Evolutionary conservation across 306 rosid genomes (phyloP).

Genomic region (Senna tora): DNA sequence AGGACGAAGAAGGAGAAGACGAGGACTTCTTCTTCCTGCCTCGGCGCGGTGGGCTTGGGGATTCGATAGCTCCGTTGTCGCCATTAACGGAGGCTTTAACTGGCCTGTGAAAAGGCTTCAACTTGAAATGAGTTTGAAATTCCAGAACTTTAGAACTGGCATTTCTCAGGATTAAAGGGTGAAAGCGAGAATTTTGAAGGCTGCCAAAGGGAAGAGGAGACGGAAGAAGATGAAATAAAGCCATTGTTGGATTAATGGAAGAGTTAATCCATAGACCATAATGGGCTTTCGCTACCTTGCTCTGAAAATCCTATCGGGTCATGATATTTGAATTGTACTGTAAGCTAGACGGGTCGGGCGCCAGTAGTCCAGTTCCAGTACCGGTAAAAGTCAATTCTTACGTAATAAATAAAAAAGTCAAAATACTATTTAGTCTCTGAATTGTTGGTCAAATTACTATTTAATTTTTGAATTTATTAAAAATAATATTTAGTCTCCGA

Average conservation of each 20-base stretch:
- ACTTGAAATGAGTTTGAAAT: slow-evolving; percentile 2
- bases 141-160: not conserved
- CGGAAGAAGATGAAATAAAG: slow-evolving; percentile 49
- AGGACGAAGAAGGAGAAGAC: slow-evolving; percentile 36
- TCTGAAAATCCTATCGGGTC: slow-evolving; percentile 37
- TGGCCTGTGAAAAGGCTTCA: slow-evolving; percentile 22
- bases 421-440: no score
- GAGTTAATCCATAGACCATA: slow-evolving; percentile 63
- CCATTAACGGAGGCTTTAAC: slow-evolving; percentile 46
- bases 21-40: slow-evolving; percentile 61
- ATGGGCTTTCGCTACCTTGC: not conserved
- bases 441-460: no score
- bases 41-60: slow-evolving; percentile 62
- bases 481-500: no score
- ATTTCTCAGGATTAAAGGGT: slow-evolving; percentile 21
- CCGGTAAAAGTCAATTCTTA: no score
- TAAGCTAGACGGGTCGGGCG: not conserved
- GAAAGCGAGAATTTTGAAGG: slow-evolving; percentile 36
- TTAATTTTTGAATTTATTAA: no score
- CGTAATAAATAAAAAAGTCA: no score
- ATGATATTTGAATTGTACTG: not conserved
- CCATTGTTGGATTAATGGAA: slow-evolving; percentile 53
- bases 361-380: no score
- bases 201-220: slow-evolving; percentile 31
- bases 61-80: slow-evolving; percentile 49